phyloP scores from a whole-genome alignment of 176 grass and related monocot genomes.

The bread wheat (Triticum aestivum) region DNA sequence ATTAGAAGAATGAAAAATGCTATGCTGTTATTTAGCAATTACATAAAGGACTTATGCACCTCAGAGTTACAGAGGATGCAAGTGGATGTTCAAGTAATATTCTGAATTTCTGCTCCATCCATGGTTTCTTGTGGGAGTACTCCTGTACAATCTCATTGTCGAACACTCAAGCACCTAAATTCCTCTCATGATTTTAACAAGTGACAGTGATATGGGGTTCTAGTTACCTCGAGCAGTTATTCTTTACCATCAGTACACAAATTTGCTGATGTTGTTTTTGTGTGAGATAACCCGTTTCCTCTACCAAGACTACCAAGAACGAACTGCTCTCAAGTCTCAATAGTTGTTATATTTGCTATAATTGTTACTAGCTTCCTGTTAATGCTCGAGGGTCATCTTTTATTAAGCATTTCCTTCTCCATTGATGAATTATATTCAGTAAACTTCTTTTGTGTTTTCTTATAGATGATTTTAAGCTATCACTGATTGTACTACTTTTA shows the following conservation, averaged over 20 bases:
- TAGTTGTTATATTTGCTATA: conserved; percentile 16
- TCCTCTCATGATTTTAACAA: background rate
- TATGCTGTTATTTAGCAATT: conserved; percentile 4
- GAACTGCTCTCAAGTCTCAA: background rate
- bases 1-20: background rate
- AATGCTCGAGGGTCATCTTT: background rate
- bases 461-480: conserved; percentile 9
- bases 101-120: background rate
- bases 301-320: conserved; percentile 7
- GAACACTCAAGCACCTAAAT: background rate
- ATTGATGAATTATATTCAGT: background rate
- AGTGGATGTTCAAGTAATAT: background rate
- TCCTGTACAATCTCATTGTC: background rate
- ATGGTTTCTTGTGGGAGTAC: background rate
- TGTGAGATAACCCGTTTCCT: background rate
- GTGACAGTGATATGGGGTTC: background rate
- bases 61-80: background rate
- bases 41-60: background rate
- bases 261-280: conserved; percentile 8
- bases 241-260: background rate
- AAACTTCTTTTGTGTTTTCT: background rate
- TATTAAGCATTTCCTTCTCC: conserved; percentile 5
- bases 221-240: background rate
- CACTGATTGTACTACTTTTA: conserved; percentile 6
- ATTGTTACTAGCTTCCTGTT: conserved; percentile 13